Evolutionary conservation across 352 stramenopile genomes (phyloP), one percentile per base, ranked within the genome.

Genomic region (Phytophthora megakarya): DNA sequence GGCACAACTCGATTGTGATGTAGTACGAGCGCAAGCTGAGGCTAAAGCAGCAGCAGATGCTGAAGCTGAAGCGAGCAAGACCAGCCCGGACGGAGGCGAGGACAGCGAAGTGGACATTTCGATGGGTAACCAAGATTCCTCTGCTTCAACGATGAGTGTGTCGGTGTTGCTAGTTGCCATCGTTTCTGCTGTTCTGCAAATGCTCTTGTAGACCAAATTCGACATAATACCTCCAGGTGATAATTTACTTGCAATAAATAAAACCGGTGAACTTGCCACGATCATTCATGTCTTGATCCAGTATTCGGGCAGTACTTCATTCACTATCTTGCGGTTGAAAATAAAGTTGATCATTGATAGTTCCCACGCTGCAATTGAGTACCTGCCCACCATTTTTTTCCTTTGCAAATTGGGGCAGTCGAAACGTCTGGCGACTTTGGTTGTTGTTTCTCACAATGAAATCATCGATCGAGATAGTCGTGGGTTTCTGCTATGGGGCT

Each of bases 41-140:
- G 61, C 61, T 8, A 18, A 57, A 3, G 51, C 61, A 1, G 35
- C 57, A 46, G 56, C 50, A 13, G 21, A 56, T 32, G 56, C 56
- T 11, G 42, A 71, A 1, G 30, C 33, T 18, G 56, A 70, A 46
- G 61, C 61, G 4, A 68, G 61, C 61, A 63, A 68, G 52, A 68
- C 57, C 18, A 56, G 54, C 2, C 61, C 61, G 3, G 50, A 63
- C 7, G 63, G 58, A 42, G 22, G 21, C 12, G 63, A 71, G 38
- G 63, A 71, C 44, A 58, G 42, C n/a, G 63, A 71, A 11, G 40
- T 65, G 3, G 56, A 71, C 19, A 71, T 71, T 23, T 71, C 56
- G 3, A 71, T 61, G 46, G 56, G 63, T 22, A 25, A 61, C n/a
- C 19, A 48, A 4, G 47, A 45, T 2, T 11, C 61, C 3, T 53